These are phyloP conservation scores for Colletotrichum neosansevieriae DNA, from an alignment of 2,329 filamentous ascomycete species.

Conservation along the genomic window DNA sequence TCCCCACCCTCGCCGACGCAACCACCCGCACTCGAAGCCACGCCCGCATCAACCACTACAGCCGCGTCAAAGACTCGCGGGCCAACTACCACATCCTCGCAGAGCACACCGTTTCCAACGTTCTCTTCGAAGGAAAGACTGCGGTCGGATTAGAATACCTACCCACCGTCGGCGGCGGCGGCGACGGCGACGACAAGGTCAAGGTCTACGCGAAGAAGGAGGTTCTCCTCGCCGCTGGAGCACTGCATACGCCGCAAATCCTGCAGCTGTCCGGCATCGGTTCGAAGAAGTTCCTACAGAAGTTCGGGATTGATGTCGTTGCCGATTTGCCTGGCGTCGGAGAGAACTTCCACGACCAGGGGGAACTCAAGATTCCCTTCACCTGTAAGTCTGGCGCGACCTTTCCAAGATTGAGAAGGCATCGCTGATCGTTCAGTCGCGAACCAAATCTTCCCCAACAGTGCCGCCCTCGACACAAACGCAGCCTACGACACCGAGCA, in stretches of 20 bases:
- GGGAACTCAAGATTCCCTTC: conserved; percentile 44
- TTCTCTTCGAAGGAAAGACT: conserved; percentile 64
- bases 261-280: conserved; percentile 64
- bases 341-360: conserved; percentile 58
- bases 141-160: conserved; percentile 71
- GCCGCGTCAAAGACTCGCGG: conserved; percentile 51
- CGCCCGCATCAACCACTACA: conserved; percentile 47
- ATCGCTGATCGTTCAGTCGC: conserved; percentile 28
- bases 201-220: conserved; percentile 47
- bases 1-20: conserved; percentile 45
- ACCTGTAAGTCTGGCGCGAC: conserved; percentile 34
- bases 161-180: conserved; percentile 28
- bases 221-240: conserved; percentile 56
- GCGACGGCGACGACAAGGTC: not conserved
- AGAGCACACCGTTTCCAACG: conserved; percentile 66
- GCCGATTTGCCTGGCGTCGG: conserved; percentile 63
- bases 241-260: conserved; percentile 56
- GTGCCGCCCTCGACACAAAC: conserved; percentile 47
- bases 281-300: conserved; percentile 49
- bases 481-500: conserved; percentile 50
- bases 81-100: conserved; percentile 71
- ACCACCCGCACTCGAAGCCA: conserved; percentile 48
- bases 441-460: conserved; percentile 46
- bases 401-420: no score
- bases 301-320: conserved; percentile 53